A percentile compares a stretch with the other conserved stretches of the same genome.
These are phyloP conservation scores for Citrus reticulata DNA, from an alignment of 345 rosid species.

Conservation along the genomic window DNA sequence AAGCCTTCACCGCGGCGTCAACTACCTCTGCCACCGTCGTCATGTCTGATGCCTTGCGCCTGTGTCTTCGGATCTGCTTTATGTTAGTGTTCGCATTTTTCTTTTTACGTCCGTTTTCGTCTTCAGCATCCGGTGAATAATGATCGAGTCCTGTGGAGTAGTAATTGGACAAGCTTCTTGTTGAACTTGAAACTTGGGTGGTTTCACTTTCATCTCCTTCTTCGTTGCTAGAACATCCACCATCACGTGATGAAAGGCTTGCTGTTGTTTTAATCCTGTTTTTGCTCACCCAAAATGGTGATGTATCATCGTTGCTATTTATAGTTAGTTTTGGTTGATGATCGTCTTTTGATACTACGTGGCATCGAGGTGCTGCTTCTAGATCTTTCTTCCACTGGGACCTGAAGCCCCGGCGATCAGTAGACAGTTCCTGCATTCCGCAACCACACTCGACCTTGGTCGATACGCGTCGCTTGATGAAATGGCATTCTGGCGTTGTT, in stretches of 20 bases:
- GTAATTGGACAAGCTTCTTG: conserved; percentile 32
- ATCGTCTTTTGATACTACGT: background rate
- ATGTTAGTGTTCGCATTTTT: conserved; percentile 5
- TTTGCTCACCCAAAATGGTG: background rate
- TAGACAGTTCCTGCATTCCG: background rate
- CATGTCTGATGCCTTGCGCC: conserved; percentile 4
- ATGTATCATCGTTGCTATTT: background rate
- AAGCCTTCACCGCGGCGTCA: conserved; percentile 9
- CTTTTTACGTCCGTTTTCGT: background rate
- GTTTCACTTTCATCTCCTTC: conserved; percentile 5
- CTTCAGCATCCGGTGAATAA: background rate
- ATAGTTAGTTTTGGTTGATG: background rate
- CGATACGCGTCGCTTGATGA: background rate
- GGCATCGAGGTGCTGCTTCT: background rate
- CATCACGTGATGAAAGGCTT: conserved; percentile 1
- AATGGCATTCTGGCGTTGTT: conserved; percentile 29
- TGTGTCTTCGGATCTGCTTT: conserved; percentile 5
- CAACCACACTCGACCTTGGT: conserved; percentile 1
- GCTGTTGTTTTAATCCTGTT: background rate
- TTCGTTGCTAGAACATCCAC: conserved; percentile 14
- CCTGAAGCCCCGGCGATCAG: conserved; percentile 11
- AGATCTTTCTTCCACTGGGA: conserved; percentile 6
- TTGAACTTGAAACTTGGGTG: conserved; percentile 19
- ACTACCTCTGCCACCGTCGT: conserved; percentile 1
- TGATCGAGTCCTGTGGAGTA: conserved; percentile 11